Percentiles rank a stretch among this genome's conserved stretches.
These are phyloP conservation scores for Penstemon eatonii DNA, from an alignment of 257 asterid species.

Conservation along the genomic window DNA sequence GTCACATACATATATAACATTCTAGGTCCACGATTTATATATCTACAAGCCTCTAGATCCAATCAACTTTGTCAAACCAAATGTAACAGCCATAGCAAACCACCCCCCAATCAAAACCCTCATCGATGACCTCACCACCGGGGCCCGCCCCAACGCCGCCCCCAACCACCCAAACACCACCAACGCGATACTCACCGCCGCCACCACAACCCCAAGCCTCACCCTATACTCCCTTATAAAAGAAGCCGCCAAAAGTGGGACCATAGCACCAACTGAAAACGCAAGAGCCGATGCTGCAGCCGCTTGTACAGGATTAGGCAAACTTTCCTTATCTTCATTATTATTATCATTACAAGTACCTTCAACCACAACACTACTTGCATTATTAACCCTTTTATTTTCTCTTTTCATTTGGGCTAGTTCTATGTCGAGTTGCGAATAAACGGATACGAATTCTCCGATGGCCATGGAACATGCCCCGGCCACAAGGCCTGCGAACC, in stretches of 20 bases:
- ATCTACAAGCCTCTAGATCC: constrained; percentile 35
- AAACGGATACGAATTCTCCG: constrained; percentile 54
- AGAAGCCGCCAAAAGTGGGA: constrained; percentile 55
- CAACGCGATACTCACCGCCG: constrained; percentile 41
- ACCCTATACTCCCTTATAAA: constrained; percentile 42
- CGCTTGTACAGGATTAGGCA: constrained; percentile 49
- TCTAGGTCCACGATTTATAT: not conserved
- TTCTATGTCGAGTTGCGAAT: constrained; percentile 55
- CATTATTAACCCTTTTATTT: constrained; percentile 12
- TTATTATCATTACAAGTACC: not conserved
- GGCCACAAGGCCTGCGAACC: constrained; percentile 56
- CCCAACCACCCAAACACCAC: constrained; percentile 56
- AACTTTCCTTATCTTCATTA: constrained; percentile 12
- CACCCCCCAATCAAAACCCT: constrained; percentile 72
- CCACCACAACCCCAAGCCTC: constrained; percentile 43
- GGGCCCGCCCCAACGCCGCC: constrained; percentile 51
- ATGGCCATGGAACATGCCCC: constrained; percentile 62
- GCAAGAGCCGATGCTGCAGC: constrained; percentile 52
- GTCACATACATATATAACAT: too few species aligned
- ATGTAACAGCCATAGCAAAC: constrained; percentile 65
- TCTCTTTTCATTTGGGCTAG: constrained; percentile 40
- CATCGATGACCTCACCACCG: constrained; percentile 41
- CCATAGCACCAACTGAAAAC: constrained; percentile 46
- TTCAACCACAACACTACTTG: not conserved
- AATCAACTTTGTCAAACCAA: constrained; percentile 53